Percentiles rank a stretch among this genome's conserved stretches.
Evolutionary conservation across 1,284 basidiomycete genomes (phyloP).

Genomic region (Tylopilus sp.): DNA sequence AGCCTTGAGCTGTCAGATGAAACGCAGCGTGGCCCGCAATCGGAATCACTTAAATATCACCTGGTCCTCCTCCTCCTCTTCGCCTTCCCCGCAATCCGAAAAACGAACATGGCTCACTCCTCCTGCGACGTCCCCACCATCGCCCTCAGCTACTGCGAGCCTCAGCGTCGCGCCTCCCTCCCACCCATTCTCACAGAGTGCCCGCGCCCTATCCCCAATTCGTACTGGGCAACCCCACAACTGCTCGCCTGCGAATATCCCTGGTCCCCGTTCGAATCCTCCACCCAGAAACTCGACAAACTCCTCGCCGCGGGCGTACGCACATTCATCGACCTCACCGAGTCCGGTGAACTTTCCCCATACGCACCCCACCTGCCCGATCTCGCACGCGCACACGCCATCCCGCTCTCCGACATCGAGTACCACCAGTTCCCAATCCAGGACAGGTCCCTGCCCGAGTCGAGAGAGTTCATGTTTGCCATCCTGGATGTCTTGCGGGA

Average conservation of each 20-base stretch:
- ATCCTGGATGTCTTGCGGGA: conserved; percentile 55
- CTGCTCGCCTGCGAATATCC: conserved; percentile 77
- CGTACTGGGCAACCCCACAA: conserved; percentile 70
- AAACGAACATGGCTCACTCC: conserved; percentile 13
- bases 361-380: conserved; percentile 54
- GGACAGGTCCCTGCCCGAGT: conserved; percentile 59
- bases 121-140: conserved; percentile 7
- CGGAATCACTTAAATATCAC: conserved; percentile 16
- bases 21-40: conserved; percentile 3
- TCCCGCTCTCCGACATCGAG: conserved; percentile 50
- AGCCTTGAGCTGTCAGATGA: conserved; percentile 10
- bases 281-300: conserved; percentile 59
- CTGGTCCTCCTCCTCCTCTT: not conserved
- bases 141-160: conserved; percentile 6
- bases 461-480: conserved; percentile 47
- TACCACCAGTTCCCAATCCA: conserved; percentile 73
- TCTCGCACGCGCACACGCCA: conserved; percentile 50
- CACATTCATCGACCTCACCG: conserved; percentile 76
- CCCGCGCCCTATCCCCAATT: conserved; percentile 67
- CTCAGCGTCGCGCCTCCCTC: conserved; percentile 23
- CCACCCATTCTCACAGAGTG: conserved; percentile 14
- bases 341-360: conserved; percentile 61
- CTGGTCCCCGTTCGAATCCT: conserved; percentile 50
- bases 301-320: conserved; percentile 64
- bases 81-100: conserved; percentile 10